Conservation (phyloP, 176 grass and related monocot species). For the Ensete glaucum region DNA sequence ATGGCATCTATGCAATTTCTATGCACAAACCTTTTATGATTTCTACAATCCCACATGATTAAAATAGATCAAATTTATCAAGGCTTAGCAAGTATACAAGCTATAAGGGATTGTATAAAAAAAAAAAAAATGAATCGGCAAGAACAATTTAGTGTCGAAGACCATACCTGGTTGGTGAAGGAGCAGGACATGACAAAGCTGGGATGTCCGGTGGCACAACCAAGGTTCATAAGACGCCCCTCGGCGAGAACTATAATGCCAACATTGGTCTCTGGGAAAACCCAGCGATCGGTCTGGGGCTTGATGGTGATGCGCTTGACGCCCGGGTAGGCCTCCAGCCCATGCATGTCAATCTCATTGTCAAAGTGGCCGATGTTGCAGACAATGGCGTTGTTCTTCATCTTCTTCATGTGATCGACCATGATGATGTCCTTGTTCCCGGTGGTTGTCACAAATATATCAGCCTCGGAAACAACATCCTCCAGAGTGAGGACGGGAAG, state of each 20-base stretch:
- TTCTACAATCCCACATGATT: too few relatives aligned
- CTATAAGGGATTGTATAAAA: background rate
- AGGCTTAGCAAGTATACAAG: background rate
- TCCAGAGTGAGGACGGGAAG: slow-evolving; percentile 72
- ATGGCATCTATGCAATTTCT: background rate
- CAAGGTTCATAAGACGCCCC: slow-evolving; percentile 97
- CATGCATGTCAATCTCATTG: slow-evolving; percentile 89
- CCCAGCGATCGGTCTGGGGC: slow-evolving; percentile 96
- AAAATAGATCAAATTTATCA: too few relatives aligned
- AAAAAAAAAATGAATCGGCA: background rate
- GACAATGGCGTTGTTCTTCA: slow-evolving; percentile 99
- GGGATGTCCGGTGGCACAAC: slow-evolving; percentile 87
- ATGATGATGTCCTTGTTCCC: slow-evolving; percentile 99
- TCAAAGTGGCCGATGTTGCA: slow-evolving; percentile 99
- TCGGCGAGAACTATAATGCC: slow-evolving; percentile 93
- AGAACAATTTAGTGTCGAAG: background rate
- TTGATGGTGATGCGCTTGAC: slow-evolving; percentile 97
- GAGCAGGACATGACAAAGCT: slow-evolving; percentile 99
- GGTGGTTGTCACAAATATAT: slow-evolving; percentile 94
- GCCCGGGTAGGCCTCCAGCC: slow-evolving; percentile 83
- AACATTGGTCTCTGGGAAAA: slow-evolving; percentile 80
- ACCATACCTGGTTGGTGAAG: slow-evolving; percentile 87
- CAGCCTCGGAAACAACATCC: slow-evolving; percentile 74
- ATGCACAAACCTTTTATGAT: background rate
- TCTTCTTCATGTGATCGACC: slow-evolving; percentile 97